Evolutionary conservation across 805 yeast genomes (phyloP).

Genomic region (Ogataea dorogensis): DNA sequence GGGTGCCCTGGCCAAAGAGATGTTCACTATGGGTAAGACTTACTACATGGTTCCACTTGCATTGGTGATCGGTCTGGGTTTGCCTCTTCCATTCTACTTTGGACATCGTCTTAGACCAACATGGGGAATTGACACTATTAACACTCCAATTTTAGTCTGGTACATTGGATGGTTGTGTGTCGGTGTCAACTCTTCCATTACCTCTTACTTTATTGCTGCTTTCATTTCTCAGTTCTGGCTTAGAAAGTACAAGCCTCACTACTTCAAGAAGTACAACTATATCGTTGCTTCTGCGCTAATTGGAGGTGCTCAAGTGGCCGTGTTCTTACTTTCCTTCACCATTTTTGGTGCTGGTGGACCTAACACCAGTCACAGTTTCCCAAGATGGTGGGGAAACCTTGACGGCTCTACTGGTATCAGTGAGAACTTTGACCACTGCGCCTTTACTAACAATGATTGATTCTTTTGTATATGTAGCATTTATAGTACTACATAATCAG

Average conservation of each 20-base stretch:
- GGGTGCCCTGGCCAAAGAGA: conserved; percentile 36
- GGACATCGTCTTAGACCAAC: conserved; percentile 31
- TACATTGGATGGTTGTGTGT: conserved; percentile 34
- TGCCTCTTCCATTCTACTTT: conserved; percentile 32
- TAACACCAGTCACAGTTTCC: conserved; percentile 28
- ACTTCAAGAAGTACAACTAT: conserved; percentile 46
- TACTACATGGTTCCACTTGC: conserved; percentile 33
- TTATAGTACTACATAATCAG: not conserved
- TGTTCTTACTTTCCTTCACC: conserved; percentile 33
- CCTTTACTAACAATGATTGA: conserved; percentile 14
- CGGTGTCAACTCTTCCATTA: conserved; percentile 35
- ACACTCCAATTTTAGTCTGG: conserved; percentile 32
- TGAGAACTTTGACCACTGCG: conserved; percentile 19
- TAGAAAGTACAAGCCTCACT: conserved; percentile 27
- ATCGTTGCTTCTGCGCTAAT: conserved; percentile 48
- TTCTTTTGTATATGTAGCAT: not conserved
- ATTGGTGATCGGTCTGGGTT: conserved; percentile 29
- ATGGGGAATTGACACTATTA: conserved; percentile 27
- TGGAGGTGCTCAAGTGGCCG: conserved; percentile 42
- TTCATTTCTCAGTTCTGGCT: conserved; percentile 26
- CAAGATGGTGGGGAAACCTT: conserved; percentile 36
- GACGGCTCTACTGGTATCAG: conserved; percentile 16
- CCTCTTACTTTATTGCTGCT: conserved; percentile 30
- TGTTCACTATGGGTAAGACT: conserved; percentile 31
- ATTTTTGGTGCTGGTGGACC: conserved; percentile 34